phyloP scores from a whole-genome alignment of 495 filamentous ascomycete species.

The Penicillium samsonianum region DNA sequence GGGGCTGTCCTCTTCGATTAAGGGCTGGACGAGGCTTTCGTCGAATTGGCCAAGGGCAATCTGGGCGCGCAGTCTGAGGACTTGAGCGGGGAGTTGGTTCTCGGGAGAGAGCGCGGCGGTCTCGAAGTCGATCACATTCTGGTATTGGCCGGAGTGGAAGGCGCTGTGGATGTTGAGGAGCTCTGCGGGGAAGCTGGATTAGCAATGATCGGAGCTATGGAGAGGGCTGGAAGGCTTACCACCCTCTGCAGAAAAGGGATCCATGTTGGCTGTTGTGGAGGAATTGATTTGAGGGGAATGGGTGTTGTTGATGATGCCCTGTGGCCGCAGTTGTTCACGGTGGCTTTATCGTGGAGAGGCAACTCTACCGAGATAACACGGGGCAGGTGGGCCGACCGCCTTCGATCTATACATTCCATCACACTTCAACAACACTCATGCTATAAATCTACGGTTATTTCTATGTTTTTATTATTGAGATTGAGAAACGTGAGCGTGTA shows the following conservation, averaged over 20 bases:
- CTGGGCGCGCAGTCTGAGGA: conserved; percentile 77
- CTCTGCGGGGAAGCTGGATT: conserved; percentile 53
- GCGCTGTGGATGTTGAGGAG: conserved; percentile 93
- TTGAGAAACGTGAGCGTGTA: neutral
- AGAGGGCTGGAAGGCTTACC: conserved; percentile 42
- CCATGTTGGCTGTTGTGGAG: conserved; percentile 56
- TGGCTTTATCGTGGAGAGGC: conserved; percentile 25
- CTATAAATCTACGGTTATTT: neutral
- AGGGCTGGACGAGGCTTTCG: conserved; percentile 67
- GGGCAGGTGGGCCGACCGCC: conserved; percentile 33
- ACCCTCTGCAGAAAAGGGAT: conserved; percentile 93
- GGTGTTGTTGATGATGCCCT: conserved; percentile 28
- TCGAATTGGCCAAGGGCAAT: conserved; percentile 77
- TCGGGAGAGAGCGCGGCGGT: conserved; percentile 70
- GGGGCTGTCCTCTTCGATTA: conserved; percentile 61
- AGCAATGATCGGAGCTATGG: conserved; percentile 8
- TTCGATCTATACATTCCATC: conserved; percentile 1
- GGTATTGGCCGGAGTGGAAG: conserved; percentile 92
- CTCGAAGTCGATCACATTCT: conserved; percentile 78
- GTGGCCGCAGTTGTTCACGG: conserved; percentile 25
- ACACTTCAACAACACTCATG: neutral
- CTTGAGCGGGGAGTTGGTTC: conserved; percentile 75
- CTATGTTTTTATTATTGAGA: neutral
- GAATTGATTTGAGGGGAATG: conserved; percentile 11
- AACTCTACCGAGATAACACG: conserved; percentile 26